phyloP scores from a whole-genome alignment of 1,284 basidiomycete species.

The Pseudozyma sp. region DNA sequence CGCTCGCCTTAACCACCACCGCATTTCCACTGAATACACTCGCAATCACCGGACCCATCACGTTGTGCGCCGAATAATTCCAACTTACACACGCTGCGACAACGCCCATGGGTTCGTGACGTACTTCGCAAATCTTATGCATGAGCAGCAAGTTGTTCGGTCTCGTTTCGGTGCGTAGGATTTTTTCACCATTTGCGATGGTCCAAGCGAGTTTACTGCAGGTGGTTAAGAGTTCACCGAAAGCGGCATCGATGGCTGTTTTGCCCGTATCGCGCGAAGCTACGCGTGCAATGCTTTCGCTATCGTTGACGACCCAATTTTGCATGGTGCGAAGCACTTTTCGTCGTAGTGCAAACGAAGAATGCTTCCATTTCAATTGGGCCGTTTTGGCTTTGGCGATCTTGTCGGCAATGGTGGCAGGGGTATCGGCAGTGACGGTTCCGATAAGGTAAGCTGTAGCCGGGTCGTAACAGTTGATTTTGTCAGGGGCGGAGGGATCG shows the following conservation, averaged over 20 bases:
- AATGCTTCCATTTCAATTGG: conserved; percentile 78
- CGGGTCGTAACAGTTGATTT: conserved; percentile 90
- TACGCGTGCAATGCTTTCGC: conserved; percentile 85
- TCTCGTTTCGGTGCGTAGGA: conserved; percentile 48
- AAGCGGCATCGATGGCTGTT: conserved; percentile 76
- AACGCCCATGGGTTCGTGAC: conserved; percentile 92
- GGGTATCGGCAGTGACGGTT: conserved; percentile 78
- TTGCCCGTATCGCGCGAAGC: conserved; percentile 95
- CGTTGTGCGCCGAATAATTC: conserved; percentile 81
- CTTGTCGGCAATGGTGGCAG: conserved; percentile 77
- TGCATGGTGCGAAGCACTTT: conserved; percentile 85
- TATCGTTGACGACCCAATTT: conserved; percentile 89
- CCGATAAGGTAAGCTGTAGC: conserved; percentile 83
- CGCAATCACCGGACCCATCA: conserved; percentile 90
- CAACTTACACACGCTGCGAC: conserved; percentile 93
- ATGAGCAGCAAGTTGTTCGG: conserved; percentile 79
- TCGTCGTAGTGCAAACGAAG: conserved; percentile 81
- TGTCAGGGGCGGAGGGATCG: conserved; percentile 63
- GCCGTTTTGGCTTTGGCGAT: conserved; percentile 78
- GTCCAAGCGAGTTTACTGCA: conserved; percentile 64
- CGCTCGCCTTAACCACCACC: conserved; percentile 84
- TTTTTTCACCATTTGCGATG: conserved; percentile 51
- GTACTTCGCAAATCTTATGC: conserved; percentile 83
- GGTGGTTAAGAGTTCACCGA: conserved; percentile 66
- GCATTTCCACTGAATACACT: conserved; percentile 90